Evolutionary conservation across 2,329 filamentous ascomycete genomes (phyloP).

Genomic region (Sporothrix brasiliensis): DNA sequence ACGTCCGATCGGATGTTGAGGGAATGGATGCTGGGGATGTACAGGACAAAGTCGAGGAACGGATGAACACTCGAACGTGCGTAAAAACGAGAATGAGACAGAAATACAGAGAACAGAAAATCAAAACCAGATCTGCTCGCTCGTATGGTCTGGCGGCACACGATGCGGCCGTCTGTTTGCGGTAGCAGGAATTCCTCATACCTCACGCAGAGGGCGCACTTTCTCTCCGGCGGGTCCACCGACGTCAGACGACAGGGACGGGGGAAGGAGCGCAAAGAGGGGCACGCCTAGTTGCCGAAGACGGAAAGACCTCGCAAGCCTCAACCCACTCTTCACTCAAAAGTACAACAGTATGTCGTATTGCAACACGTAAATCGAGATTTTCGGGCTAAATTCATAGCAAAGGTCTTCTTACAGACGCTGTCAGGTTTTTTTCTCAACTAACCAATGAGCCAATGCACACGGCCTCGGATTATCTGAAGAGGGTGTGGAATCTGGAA

Average conservation of each 20-base stretch:
- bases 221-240: conserved; percentile 18
- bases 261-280: conserved; percentile 1
- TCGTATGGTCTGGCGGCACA: conserved; percentile 2
- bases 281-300: conserved; percentile 21
- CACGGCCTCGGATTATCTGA: neutral
- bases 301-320: neutral
- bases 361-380: neutral
- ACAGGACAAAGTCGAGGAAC: neutral
- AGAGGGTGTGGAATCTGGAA: conserved; percentile 14
- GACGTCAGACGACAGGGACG: conserved; percentile 24
- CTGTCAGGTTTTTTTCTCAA: neutral
- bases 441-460: neutral
- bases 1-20: neutral
- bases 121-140: neutral
- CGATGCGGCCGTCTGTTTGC: neutral
- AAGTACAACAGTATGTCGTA: neutral
- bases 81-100: neutral
- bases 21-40: neutral
- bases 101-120: neutral
- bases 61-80: neutral
- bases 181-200: conserved; percentile 11
- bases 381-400: neutral
- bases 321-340: no score
- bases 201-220: neutral
- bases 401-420: neutral